Evolutionary conservation across 805 yeast genomes (phyloP), one percentile per base, ranked within the genome.

Genomic region (Kodamaea fukazawae): DNA sequence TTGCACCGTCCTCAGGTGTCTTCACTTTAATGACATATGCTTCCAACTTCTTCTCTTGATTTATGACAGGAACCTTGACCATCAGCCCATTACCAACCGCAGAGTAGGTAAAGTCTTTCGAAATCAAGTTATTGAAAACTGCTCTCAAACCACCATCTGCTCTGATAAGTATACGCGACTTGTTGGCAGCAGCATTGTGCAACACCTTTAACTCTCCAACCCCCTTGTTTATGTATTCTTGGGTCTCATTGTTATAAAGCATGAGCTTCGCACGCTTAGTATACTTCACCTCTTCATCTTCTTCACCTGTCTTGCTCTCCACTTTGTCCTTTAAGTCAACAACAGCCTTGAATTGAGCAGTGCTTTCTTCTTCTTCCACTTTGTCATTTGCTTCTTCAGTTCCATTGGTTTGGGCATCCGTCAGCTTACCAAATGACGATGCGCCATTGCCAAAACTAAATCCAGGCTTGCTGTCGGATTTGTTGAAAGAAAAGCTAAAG

Each of bases 71-170:
- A 23, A 88, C 67, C 47, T 82, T 74, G 10, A 89, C 79, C 48
- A 78, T 62, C 22, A 80, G 77, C 22, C 86, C 83, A 57, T 81
- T 75, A 35, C 91, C 81, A 41, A 79, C 66, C 3, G 76, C 69
- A 8, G 74, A 67, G 57, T 88, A 90, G 1, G 67, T 67, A 43
- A 87, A 65, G 36, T 76, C 77, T 38, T 73, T 73, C 7, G 76
- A 67, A 8, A 89, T 60, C n/a, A 70, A 62, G 10, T 80, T 68
- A 57, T 91, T 91, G 44, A 91, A 63, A 33, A 91, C 60, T 11
- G 89, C 81, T 50, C 95, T 76, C 29, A 84, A 83, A 29, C 88
- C 81, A 20, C 96, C 96, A 41, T 90, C 98, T 0, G 96, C 86
- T 53, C 98, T 79, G 14, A 91, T 74, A 27, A 91, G 65, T 10